phyloP scores from a whole-genome alignment of 768 basidiomycete species.

The Naganishia friedmannii region DNA sequence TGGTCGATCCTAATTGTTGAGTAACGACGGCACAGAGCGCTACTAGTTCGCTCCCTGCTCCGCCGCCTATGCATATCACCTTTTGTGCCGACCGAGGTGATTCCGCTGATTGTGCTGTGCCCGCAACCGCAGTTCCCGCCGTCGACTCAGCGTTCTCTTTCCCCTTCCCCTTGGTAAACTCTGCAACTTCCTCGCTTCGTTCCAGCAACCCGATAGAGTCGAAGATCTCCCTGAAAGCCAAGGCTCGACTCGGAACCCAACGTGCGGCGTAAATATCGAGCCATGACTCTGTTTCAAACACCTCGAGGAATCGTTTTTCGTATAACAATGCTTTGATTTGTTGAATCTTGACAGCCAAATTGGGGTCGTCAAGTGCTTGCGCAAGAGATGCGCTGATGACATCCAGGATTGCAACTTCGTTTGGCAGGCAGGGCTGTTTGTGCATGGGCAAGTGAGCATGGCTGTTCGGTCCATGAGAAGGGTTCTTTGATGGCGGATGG shows the following conservation, averaged over 20 bases:
- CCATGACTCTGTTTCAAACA: slow-evolving; percentile 39
- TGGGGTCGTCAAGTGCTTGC: slow-evolving; percentile 35
- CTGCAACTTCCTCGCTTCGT: slow-evolving; percentile 35
- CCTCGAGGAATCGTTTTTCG: slow-evolving; percentile 49
- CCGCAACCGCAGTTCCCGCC: not conserved
- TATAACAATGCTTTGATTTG: slow-evolving; percentile 46
- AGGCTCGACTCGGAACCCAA: slow-evolving; percentile 49
- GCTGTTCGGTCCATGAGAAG: slow-evolving; percentile 7
- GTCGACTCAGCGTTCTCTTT: slow-evolving; percentile 31
- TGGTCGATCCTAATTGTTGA: not conserved
- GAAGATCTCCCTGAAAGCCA: slow-evolving; percentile 48
- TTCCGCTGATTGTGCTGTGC: not conserved
- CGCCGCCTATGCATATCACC: slow-evolving; percentile 49
- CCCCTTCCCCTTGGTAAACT: slow-evolving; percentile 6
- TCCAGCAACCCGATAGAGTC: slow-evolving; percentile 41
- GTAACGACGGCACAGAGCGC: slow-evolving; percentile 39
- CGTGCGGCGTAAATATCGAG: slow-evolving; percentile 47
- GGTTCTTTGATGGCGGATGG: slow-evolving; percentile 23
- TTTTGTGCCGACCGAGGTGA: not conserved
- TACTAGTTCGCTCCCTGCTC: slow-evolving; percentile 48
- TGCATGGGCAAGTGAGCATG: not conserved
- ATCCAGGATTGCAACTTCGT: slow-evolving; percentile 40
- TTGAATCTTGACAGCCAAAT: slow-evolving; percentile 40
- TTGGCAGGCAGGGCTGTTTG: slow-evolving; percentile 34
- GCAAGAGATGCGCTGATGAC: slow-evolving; percentile 36